phyloP scores from a whole-genome alignment of 805 yeast species.

The Teunomyces aglyptinius region DNA sequence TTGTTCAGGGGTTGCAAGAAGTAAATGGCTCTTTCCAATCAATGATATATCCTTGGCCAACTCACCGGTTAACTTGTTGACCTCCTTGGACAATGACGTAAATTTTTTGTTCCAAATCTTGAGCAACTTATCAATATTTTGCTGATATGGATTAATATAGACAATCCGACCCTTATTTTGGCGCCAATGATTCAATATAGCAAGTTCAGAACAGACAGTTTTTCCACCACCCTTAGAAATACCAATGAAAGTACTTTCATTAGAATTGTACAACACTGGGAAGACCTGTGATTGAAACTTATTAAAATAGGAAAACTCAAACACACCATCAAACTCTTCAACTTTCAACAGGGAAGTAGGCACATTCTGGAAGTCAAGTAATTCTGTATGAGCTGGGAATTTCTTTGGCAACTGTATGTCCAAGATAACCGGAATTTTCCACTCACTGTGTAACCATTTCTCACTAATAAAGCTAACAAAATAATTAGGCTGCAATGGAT shows the following conservation, averaged over 20 bases:
- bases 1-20: conserved; percentile 76
- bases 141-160: conserved; percentile 66
- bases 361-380: conserved; percentile 51
- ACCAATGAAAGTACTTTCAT: conserved; percentile 65
- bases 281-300: conserved; percentile 72
- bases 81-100: conserved; percentile 45
- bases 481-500: conserved; percentile 66
- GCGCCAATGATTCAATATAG: conserved; percentile 71
- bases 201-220: conserved; percentile 67
- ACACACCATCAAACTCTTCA: conserved; percentile 46
- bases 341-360: conserved; percentile 49
- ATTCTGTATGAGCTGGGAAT: conserved; percentile 59
- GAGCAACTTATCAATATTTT: conserved; percentile 45
- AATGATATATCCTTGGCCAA: conserved; percentile 50
- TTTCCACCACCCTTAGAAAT: conserved; percentile 77
- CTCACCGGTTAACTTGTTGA: conserved; percentile 58
- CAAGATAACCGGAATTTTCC: conserved; percentile 55
- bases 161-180: conserved; percentile 67
- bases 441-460: conserved; percentile 78
- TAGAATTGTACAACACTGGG: conserved; percentile 53
- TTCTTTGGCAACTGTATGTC: conserved; percentile 57
- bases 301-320: conserved; percentile 58
- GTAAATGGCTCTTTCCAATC: conserved; percentile 60
- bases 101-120: conserved; percentile 56
- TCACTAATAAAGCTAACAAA: conserved; percentile 75